Evolutionary conservation across 2,329 filamentous ascomycete genomes (phyloP).

Genomic region (Colletotrichum destructivum): DNA sequence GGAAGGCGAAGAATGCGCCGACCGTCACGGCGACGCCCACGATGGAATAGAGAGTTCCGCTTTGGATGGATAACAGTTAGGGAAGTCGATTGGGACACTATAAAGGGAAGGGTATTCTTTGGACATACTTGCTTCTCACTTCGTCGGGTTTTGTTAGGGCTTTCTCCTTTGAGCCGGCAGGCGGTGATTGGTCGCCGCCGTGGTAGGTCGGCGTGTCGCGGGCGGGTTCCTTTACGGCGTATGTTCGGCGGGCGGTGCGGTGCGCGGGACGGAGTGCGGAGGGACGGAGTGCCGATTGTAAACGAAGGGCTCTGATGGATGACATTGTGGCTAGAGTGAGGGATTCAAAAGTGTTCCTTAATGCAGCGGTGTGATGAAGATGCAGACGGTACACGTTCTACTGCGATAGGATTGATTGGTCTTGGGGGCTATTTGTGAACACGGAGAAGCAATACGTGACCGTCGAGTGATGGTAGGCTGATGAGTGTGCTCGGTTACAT

Average conservation of each 20-base stretch:
- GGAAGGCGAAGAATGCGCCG: slow-evolving; percentile 21
- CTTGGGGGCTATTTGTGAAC: neutral
- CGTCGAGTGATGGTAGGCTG: slow-evolving; percentile 7
- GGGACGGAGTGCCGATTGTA: slow-evolving; percentile 5
- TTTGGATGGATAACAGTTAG: neutral
- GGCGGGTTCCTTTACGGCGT: neutral
- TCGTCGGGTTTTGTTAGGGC: slow-evolving; percentile 10
- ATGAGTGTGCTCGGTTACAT: neutral
- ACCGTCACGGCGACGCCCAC: slow-evolving; percentile 3
- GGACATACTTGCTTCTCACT: slow-evolving; percentile 12
- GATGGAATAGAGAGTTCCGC: neutral
- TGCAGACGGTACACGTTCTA: too few species aligned
- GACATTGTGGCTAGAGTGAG: neutral
- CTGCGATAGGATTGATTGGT: neutral
- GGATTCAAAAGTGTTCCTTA: too few species aligned
- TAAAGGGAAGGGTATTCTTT: too few species aligned
- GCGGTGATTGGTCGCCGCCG: slow-evolving; percentile 14
- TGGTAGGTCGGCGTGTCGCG: neutral
- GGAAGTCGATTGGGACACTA: neutral
- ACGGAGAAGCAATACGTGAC: neutral
- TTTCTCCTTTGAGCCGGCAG: slow-evolving; percentile 9
- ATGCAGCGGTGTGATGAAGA: neutral
- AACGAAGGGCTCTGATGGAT: slow-evolving; percentile 8
- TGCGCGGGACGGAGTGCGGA: neutral
- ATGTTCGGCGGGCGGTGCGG: neutral